A percentile compares a stretch with the other conserved stretches of the same genome.
Conservation (phyloP, 73 alveolate species). For the Blepharisma stoltei region DNA sequence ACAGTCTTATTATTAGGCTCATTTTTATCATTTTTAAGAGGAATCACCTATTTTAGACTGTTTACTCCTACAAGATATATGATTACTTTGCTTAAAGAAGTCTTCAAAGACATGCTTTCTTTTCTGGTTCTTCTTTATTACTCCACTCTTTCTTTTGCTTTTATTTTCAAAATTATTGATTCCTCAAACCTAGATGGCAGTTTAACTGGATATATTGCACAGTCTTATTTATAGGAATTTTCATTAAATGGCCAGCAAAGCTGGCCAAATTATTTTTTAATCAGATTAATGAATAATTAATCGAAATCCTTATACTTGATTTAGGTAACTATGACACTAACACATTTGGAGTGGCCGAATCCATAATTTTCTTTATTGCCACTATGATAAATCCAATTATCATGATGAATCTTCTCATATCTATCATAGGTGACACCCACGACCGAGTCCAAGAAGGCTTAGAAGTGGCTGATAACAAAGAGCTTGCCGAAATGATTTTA, state of each 20-base stretch:
- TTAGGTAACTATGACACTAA: constrained; percentile 44
- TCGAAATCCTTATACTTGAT: too few species aligned
- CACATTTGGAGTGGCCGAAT: constrained; percentile 23
- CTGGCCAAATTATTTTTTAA: too few species aligned
- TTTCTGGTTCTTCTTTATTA: constrained; percentile 36
- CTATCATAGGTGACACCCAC: constrained; percentile 47
- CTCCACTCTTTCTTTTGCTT: constrained; percentile 36
- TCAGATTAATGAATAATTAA: too few species aligned
- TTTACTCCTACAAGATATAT: constrained; percentile 33
- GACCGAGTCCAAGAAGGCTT: constrained; percentile 30
- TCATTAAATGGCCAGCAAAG: too few species aligned
- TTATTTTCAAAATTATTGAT: constrained; percentile 26
- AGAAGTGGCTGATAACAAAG: constrained; percentile 39
- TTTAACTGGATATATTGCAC: constrained; percentile 14
- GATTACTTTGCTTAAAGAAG: constrained; percentile 42
- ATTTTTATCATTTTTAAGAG: constrained; percentile 31
- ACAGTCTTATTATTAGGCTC: too few species aligned
- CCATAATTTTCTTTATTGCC: constrained; percentile 37
- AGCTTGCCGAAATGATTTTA: constrained; percentile 36
- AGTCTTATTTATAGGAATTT: constrained; percentile 31
- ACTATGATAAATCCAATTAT: constrained; percentile 40
- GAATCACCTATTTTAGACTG: constrained; percentile 40
- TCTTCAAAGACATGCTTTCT: constrained; percentile 38
- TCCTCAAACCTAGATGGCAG: not conserved
- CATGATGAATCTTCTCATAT: constrained; percentile 32